These are phyloP conservation scores for Syncephalastrum contaminatum DNA, from an alignment of 371 early-diverging fungal genomes.

Conservation along the genomic window DNA sequence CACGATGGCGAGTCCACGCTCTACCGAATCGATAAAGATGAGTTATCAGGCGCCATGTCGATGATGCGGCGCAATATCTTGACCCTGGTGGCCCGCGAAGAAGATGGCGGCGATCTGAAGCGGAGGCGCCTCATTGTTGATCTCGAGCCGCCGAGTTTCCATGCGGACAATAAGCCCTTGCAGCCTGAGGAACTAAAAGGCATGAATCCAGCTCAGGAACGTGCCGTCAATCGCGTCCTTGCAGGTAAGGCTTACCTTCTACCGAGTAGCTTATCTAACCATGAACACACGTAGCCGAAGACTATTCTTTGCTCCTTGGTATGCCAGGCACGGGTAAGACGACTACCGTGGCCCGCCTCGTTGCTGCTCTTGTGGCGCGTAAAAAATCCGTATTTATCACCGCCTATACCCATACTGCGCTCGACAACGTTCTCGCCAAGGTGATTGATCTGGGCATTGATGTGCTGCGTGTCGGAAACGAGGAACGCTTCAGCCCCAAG, in stretches of 20 bases:
- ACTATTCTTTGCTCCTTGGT: constrained; percentile 94
- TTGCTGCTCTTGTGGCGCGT: constrained; percentile 65
- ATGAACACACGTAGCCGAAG: constrained; percentile 52
- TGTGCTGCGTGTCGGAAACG: constrained; percentile 76
- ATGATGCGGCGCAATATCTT: constrained; percentile 76
- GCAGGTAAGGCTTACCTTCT: constrained; percentile 24
- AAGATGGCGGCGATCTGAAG: constrained; percentile 43
- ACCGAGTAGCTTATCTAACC: neutral
- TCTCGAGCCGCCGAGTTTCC: constrained; percentile 66
- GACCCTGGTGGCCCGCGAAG: constrained; percentile 55
- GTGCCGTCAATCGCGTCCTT: constrained; percentile 59
- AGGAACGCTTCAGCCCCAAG: constrained; percentile 24
- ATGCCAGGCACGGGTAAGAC: constrained; percentile 99
- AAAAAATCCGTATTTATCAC: constrained; percentile 87
- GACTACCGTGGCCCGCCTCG: constrained; percentile 85
- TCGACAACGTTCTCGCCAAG: constrained; percentile 93
- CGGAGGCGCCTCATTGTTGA: constrained; percentile 82
- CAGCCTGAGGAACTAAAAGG: neutral
- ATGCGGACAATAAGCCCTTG: constrained; percentile 2
- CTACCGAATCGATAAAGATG: constrained; percentile 88
- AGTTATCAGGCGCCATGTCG: constrained; percentile 64
- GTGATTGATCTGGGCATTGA: constrained; percentile 56
- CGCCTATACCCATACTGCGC: constrained; percentile 95
- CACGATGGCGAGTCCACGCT: constrained; percentile 8
- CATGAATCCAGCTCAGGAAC: constrained; percentile 70